Evolutionary conservation across 1,284 basidiomycete species (phyloP).

Genomic region (Sporisorium scitamineum): DNA sequence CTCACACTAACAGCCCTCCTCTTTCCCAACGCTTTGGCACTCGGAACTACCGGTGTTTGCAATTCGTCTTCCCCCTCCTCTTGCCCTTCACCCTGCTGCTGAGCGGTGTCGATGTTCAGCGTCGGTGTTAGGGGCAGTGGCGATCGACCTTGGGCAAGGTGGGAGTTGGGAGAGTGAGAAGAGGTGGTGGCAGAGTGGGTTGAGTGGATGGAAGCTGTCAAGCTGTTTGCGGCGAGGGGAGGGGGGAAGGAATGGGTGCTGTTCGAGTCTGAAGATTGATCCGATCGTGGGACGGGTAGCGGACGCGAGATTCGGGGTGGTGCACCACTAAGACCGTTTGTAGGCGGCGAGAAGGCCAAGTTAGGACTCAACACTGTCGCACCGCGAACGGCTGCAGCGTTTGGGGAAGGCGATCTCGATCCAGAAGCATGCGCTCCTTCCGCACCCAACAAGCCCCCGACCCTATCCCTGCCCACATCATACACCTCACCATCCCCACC

Average conservation of each 20-base stretch:
- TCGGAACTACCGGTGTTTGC: conserved; percentile 53
- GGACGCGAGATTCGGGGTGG: conserved; percentile 26
- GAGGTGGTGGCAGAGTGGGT: conserved; percentile 1
- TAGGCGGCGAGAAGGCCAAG: background rate
- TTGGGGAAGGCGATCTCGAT: conserved; percentile 14
- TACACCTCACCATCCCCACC: conserved; percentile 47
- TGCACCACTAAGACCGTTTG: background rate
- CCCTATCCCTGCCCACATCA: conserved; percentile 9
- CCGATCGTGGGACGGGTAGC: conserved; percentile 27
- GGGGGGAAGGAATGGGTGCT: conserved; percentile 17
- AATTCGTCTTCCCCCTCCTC: conserved; percentile 43
- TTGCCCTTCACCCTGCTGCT: background rate
- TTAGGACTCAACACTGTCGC: background rate
- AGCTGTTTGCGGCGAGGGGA: background rate
- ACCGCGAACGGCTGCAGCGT: background rate
- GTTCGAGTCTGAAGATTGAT: conserved; percentile 29
- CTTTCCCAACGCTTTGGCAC: conserved; percentile 62
- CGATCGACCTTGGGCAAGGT: background rate
- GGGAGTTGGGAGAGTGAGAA: conserved; percentile 4
- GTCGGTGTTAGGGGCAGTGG: conserved; percentile 20
- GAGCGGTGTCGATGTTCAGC: conserved; percentile 14
- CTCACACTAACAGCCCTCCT: conserved; percentile 43
- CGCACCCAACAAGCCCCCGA: conserved; percentile 10
- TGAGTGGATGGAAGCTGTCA: conserved; percentile 7
- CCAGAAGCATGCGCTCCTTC: conserved; percentile 15